These are phyloP conservation scores for Aechmea fasciata DNA, from an alignment of 176 grass and related monocot species.

Conservation along the genomic window DNA sequence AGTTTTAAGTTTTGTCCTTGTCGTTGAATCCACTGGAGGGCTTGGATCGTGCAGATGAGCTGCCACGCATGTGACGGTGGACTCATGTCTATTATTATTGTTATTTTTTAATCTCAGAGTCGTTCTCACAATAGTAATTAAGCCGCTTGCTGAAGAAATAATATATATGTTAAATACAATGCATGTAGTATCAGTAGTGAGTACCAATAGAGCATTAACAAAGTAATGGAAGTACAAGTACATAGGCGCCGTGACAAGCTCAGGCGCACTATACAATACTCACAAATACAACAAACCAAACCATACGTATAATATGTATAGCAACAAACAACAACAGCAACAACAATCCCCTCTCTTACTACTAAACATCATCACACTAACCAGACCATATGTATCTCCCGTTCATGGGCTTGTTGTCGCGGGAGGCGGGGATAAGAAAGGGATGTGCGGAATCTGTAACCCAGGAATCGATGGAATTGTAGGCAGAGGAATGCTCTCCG, in stretches of 20 bases:
- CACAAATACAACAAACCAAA: constrained; percentile 14
- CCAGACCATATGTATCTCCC: constrained; percentile 8
- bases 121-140: no score
- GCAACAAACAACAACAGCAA: background rate
- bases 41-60: no score
- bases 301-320: constrained; percentile 20
- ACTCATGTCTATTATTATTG: no score
- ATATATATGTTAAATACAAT: no score
- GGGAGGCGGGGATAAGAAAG: constrained; percentile 40
- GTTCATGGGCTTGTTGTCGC: constrained; percentile 42
- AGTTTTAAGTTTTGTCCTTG: no score
- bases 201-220: no score
- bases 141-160: no score
- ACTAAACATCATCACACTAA: constrained; percentile 1
- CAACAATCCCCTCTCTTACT: no score
- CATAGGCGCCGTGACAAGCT: constrained; percentile 6
- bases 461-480: constrained; percentile 48
- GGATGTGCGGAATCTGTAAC: constrained; percentile 40
- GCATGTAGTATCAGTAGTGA: no score
- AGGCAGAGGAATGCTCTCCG: constrained; percentile 33
- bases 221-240: constrained; percentile 23
- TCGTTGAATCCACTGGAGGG: no score
- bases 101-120: no score
- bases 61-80: no score
- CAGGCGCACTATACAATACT: background rate